These are phyloP conservation scores for Komagataella kurtzmanii DNA, from an alignment of 805 yeast species.

Conservation along the genomic window DNA sequence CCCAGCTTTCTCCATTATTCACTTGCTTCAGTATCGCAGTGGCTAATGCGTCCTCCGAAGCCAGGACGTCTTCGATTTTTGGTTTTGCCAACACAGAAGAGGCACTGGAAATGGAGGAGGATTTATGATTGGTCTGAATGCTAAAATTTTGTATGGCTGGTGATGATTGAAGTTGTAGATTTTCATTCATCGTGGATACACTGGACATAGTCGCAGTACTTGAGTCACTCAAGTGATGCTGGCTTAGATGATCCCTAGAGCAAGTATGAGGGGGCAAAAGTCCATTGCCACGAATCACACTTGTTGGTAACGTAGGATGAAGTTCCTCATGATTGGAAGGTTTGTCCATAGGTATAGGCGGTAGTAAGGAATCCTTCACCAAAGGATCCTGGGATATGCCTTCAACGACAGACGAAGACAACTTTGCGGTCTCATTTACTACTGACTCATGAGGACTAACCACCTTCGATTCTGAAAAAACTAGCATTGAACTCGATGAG, in stretches of 20 bases:
- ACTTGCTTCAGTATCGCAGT: neutral
- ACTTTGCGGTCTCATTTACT: neutral
- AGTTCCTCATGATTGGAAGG: neutral
- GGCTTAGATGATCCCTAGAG: neutral
- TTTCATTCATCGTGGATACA: neutral
- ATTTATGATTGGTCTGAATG: neutral
- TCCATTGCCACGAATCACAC: neutral
- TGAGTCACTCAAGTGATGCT: neutral
- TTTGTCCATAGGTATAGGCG: neutral
- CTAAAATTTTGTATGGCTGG: neutral
- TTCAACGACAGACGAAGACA: neutral
- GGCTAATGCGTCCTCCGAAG: neutral
- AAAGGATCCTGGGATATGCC: neutral
- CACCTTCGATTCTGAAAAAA: neutral
- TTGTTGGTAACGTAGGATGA: neutral
- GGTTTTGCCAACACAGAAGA: neutral
- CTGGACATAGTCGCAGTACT: neutral
- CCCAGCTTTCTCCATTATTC: neutral
- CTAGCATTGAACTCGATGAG: neutral
- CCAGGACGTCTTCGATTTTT: neutral
- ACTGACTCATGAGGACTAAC: neutral
- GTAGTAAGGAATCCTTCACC: neutral
- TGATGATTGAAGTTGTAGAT: neutral
- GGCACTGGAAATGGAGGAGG: neutral
- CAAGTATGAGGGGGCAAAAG: neutral